These are phyloP conservation scores for Thuja plicata DNA, from an alignment of 83 land plant genomes.

Conservation along the genomic window DNA sequence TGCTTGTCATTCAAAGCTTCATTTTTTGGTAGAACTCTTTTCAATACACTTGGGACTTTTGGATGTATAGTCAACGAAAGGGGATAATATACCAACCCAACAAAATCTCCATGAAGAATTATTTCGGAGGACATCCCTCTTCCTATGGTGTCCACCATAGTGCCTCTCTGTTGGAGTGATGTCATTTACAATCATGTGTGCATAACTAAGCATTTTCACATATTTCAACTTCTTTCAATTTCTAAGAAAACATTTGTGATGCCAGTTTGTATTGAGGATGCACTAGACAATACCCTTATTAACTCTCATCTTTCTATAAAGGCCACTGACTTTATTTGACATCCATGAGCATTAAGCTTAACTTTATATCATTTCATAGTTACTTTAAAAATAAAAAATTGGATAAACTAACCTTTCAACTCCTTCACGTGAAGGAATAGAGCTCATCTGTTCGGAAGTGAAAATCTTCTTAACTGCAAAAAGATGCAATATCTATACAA, in stretches of 20 bases:
- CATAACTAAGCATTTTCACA: not conserved
- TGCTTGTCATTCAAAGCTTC: not conserved
- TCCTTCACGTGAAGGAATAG: slow-evolving; percentile 11
- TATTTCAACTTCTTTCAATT: not conserved
- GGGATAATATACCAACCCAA: not conserved
- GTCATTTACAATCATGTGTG: not conserved
- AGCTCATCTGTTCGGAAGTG: slow-evolving; percentile 5
- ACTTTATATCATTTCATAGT: not conserved
- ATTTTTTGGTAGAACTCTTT: not conserved
- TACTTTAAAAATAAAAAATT: not conserved
- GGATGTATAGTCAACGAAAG: not conserved
- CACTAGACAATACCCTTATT: not conserved
- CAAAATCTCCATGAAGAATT: not conserved
- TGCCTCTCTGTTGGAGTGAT: no score
- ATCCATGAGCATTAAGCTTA: not conserved
- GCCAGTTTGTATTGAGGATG: not conserved
- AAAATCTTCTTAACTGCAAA: not conserved
- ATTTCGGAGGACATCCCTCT: no score
- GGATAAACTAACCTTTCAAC: slow-evolving; percentile 8
- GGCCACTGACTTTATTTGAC: not conserved
- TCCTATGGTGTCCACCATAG: no score
- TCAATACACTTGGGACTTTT: not conserved
- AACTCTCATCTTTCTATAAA: not conserved
- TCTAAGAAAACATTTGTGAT: not conserved
- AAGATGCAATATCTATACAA: slow-evolving; percentile 10